Evolutionary conservation across 805 yeast genomes (phyloP).

Genomic region (Zygosaccharomyces kombuchaensis): DNA sequence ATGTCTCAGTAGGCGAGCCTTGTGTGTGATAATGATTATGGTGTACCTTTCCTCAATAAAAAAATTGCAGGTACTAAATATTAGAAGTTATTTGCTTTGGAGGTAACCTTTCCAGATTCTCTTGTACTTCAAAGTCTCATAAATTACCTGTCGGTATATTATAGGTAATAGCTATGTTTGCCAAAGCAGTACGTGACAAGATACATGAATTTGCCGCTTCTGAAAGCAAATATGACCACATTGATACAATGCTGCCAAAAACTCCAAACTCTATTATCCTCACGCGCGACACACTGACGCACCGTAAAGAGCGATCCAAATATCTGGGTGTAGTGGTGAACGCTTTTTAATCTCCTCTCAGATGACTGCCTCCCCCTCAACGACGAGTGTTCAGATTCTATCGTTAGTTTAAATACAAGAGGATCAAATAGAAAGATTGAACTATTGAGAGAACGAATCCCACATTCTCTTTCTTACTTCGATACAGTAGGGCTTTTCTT

Average conservation of each 20-base stretch:
- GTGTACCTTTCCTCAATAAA: too few relatives aligned
- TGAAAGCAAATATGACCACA: too few relatives aligned
- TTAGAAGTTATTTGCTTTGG: too few relatives aligned
- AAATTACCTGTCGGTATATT: too few relatives aligned
- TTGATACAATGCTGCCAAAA: neutral
- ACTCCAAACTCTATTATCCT: neutral
- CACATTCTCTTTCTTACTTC: neutral
- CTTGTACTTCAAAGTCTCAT: too few relatives aligned
- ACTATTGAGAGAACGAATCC: neutral
- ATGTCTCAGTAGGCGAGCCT: too few relatives aligned
- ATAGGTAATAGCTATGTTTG: too few relatives aligned
- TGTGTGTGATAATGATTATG: too few relatives aligned
- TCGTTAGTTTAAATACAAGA: conserved; percentile 4
- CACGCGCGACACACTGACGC: neutral
- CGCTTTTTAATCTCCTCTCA: conserved; percentile 15
- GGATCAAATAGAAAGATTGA: neutral
- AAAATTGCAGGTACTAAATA: too few relatives aligned
- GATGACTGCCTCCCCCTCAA: conserved; percentile 11
- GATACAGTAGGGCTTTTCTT: neutral
- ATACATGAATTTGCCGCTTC: too few relatives aligned
- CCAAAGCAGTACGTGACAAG: too few relatives aligned
- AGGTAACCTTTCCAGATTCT: too few relatives aligned
- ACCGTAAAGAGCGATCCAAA: neutral
- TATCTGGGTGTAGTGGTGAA: conserved; percentile 5
- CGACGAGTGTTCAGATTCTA: conserved; percentile 3